phyloP scores from a whole-genome alignment of 345 rosid species.

The Acer campestre region DNA sequence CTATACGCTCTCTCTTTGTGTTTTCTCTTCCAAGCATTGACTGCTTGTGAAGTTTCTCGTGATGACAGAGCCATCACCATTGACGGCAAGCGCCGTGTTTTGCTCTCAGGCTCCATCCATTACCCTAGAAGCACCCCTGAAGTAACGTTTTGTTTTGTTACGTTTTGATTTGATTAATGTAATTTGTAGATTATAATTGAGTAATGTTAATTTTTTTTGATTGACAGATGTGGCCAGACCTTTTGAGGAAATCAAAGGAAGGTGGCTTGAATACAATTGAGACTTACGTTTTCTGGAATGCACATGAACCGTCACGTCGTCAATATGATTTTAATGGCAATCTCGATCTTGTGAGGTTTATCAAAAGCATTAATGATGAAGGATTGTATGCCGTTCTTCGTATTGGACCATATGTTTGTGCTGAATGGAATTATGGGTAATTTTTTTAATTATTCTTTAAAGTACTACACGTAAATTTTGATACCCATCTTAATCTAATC shows the following conservation, averaged over 20 bases:
- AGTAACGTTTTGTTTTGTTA: conserved; percentile 23
- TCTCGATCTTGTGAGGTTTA: conserved; percentile 55
- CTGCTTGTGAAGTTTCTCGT: conserved; percentile 35
- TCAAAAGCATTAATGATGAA: conserved; percentile 50
- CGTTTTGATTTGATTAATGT: too few species aligned
- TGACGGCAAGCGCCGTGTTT: conserved; percentile 51
- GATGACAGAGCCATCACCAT: conserved; percentile 53
- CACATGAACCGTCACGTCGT: conserved; percentile 57
- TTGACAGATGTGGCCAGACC: conserved; percentile 70
- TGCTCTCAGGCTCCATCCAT: conserved; percentile 73
- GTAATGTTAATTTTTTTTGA: too few species aligned
- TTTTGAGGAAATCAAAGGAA: conserved; percentile 58
- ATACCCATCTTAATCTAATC: too few species aligned
- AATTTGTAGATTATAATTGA: too few species aligned
- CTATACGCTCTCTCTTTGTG: neutral
- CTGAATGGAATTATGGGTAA: conserved; percentile 77
- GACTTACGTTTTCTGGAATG: conserved; percentile 71
- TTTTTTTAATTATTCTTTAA: neutral
- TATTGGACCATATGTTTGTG: conserved; percentile 77
- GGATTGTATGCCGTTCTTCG: conserved; percentile 61
- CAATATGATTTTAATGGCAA: conserved; percentile 54
- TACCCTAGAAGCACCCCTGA: conserved; percentile 65
- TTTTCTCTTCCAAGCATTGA: neutral
- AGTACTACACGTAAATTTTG: too few species aligned
- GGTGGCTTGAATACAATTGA: conserved; percentile 70